phyloP scores from a whole-genome alignment of 176 grass and related monocot genomes.

The Eleusine indica region DNA sequence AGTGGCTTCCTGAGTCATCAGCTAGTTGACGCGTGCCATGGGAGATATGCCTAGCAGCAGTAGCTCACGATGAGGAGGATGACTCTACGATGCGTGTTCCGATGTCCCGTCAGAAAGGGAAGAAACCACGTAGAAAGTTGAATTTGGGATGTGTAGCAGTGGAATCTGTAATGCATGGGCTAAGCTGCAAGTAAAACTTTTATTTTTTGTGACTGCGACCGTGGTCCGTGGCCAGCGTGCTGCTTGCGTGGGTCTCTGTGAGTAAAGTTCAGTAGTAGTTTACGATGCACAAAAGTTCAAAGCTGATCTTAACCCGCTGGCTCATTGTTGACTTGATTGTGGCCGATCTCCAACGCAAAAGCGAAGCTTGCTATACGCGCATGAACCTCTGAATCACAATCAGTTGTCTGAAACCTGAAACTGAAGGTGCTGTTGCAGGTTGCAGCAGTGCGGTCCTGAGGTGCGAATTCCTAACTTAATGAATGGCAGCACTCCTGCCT shows the following conservation, averaged over 20 bases:
- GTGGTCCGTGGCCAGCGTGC: no score
- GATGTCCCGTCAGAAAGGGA: conserved; percentile 1
- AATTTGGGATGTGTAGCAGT: background rate
- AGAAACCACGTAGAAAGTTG: background rate
- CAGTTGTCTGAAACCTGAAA: background rate
- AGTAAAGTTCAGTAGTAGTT: no score
- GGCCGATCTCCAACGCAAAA: background rate
- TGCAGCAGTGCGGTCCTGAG: no score
- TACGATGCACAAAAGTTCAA: background rate
- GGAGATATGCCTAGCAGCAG: no score
- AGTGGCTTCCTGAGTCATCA: background rate
- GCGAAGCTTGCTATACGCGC: background rate
- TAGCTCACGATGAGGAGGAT: no score
- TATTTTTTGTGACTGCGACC: no score
- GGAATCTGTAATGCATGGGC: background rate
- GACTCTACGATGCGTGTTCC: background rate
- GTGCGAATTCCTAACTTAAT: background rate
- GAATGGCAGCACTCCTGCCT: no score
- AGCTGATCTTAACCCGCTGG: background rate
- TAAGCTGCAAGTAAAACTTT: background rate
- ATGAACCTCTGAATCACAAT: background rate
- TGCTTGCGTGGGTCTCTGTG: no score
- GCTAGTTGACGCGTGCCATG: background rate
- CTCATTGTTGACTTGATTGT: background rate
- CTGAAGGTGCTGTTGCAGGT: background rate